phyloP scores from a whole-genome alignment of 805 yeast species.

The Debaryomyces hansenii region DNA sequence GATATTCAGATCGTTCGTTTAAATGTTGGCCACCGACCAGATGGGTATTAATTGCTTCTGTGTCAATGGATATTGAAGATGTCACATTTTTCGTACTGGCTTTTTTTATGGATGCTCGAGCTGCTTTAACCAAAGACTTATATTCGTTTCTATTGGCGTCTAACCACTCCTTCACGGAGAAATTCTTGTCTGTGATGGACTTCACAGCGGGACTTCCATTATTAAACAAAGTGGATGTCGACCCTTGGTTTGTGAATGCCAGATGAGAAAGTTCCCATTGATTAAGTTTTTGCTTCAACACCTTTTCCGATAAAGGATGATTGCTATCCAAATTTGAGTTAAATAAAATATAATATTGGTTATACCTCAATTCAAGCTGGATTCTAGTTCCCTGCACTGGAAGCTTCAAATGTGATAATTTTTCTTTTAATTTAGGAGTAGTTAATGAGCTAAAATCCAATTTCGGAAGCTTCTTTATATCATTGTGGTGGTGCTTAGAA shows the following conservation, averaged over 20 bases:
- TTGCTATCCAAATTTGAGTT: conserved; percentile 79
- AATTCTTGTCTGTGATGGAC: conserved; percentile 46
- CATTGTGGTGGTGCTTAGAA: conserved; percentile 24
- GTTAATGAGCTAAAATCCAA: conserved; percentile 62
- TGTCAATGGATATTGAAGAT: too few species aligned
- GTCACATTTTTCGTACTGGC: too few species aligned
- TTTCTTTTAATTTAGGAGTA: conserved; percentile 60
- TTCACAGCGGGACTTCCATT: conserved; percentile 20
- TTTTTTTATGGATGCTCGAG: conserved; percentile 24
- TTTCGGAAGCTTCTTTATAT: conserved; percentile 52
- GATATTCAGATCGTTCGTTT: not conserved
- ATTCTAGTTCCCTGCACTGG: conserved; percentile 62
- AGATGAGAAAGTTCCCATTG: conserved; percentile 65
- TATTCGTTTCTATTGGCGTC: conserved; percentile 40
- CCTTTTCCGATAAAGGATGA: conserved; percentile 57
- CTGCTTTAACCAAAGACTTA: conserved; percentile 34
- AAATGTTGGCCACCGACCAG: not conserved
- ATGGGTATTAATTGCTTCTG: too few species aligned
- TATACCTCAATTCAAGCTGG: conserved; percentile 68
- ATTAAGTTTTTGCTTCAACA: conserved; percentile 53
- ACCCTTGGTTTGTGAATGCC: conserved; percentile 23
- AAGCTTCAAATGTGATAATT: conserved; percentile 53
- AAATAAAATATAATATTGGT: conserved; percentile 73
- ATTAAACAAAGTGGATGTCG: conserved; percentile 23
- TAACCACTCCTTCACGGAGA: conserved; percentile 47